Conservation (phyloP, 352 stramenopile genomes). For the Phytophthora brassicae region DNA sequence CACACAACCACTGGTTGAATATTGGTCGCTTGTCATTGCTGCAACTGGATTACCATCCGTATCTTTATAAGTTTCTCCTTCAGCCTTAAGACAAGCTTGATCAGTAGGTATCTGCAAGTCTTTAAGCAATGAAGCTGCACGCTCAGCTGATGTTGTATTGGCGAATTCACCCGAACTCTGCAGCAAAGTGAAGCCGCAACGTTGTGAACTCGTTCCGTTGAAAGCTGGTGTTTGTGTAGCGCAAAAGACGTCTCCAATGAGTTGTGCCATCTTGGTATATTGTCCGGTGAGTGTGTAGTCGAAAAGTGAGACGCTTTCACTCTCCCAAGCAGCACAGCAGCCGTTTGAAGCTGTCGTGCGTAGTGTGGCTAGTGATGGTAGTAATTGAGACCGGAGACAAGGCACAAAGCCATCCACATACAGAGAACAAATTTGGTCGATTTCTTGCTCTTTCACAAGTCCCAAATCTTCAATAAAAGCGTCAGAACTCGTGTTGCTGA, state of each 20-base stretch:
- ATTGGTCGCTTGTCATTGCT: slow-evolving; percentile 19
- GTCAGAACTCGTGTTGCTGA: slow-evolving; percentile 15
- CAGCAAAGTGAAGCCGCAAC: slow-evolving; percentile 55
- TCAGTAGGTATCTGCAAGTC: slow-evolving; percentile 55
- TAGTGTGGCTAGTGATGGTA: slow-evolving; percentile 55
- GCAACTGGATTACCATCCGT: slow-evolving; percentile 34
- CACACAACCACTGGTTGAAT: slow-evolving; percentile 46
- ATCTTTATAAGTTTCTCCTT: slow-evolving; percentile 51
- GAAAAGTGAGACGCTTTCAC: slow-evolving; percentile 40
- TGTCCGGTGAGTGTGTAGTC: slow-evolving; percentile 66
- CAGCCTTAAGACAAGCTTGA: slow-evolving; percentile 53
- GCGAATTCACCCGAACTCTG: slow-evolving; percentile 32
- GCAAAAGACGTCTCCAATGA: slow-evolving; percentile 55
- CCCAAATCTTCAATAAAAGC: slow-evolving; percentile 24
- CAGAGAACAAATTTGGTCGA: slow-evolving; percentile 55
- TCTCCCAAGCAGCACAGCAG: slow-evolving; percentile 59
- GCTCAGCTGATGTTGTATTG: slow-evolving; percentile 37
- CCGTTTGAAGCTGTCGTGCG: slow-evolving; percentile 44
- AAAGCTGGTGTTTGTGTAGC: slow-evolving; percentile 50
- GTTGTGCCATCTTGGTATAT: slow-evolving; percentile 54
- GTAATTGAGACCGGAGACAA: slow-evolving; percentile 51
- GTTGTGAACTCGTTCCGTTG: slow-evolving; percentile 39
- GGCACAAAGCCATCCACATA: slow-evolving; percentile 50
- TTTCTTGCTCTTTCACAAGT: slow-evolving; percentile 31
- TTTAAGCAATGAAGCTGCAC: slow-evolving; percentile 41